Evolutionary conservation across 768 basidiomycete genomes (phyloP), one percentile per base, ranked within the genome.

Genomic region (Pleurotus sapidus): DNA sequence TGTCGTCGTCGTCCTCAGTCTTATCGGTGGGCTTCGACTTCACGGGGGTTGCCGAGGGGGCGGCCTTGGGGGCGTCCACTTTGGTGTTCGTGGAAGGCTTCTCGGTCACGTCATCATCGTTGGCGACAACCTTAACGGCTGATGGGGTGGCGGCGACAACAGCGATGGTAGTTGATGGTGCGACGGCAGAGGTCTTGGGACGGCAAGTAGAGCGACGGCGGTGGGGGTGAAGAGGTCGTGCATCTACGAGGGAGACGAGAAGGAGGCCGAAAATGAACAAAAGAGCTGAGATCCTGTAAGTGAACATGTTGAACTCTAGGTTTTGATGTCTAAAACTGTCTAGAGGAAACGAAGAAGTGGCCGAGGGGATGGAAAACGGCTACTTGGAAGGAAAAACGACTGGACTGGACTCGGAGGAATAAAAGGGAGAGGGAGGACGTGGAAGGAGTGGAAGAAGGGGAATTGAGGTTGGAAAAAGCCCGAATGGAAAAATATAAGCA

Each of bases 371-470:
- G 24, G 25, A 39, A 39, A 39, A 54, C 39, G 51, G 51, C 51
- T 54, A 54, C 51, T 54, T 54, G 51, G 39, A 39, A 54, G 51
- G 39, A 42, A 54, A 50, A 54, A 54, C 51, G 51, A 54, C 51
- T 54, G 51, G 49, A 50, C 49, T 50, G 49, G 51, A 54, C 51
- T 54, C 51, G 51, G 51, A 54, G 25, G 51, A 54, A 54, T 54
- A 54, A 54, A 54, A 39, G 51, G 39, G 51, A 54, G 27, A 38
- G 39, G 51, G 51, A 40, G 42, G 51, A 54, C 5, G 51, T 40
- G 37, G 51, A 40, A 25, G 51, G 15, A 54, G 51, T 24, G 39
- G 39, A 40, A 5, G 51, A 42, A 54, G 51, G 51, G 51, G 51
- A 39, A 54, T 54, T 37, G 24, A 51, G n/a, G 37, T 4, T 39